These are phyloP conservation scores for Paraphoma chrysanthemicola DNA, from an alignment of 2,329 filamentous ascomycete species.

Conservation along the genomic window DNA sequence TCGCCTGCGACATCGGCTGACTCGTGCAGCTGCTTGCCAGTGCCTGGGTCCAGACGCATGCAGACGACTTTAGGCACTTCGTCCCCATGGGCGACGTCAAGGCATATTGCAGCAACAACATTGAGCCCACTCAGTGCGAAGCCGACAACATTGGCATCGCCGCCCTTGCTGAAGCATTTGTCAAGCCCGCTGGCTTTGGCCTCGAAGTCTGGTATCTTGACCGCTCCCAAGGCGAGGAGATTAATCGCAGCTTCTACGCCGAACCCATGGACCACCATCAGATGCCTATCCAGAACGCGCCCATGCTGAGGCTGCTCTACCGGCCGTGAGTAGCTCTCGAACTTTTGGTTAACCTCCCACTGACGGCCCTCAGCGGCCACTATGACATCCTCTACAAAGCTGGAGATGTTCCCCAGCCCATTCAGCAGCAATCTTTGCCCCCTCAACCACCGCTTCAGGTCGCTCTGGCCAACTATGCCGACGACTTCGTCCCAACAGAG, in stretches of 20 bases:
- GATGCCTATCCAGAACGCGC: constrained; percentile 52
- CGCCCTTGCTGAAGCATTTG: constrained; percentile 77
- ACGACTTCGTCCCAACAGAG: constrained; percentile 51
- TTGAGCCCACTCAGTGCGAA: constrained; percentile 80
- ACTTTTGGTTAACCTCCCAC: constrained; percentile 6
- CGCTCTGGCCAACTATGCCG: constrained; percentile 45
- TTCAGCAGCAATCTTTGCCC: constrained; percentile 32
- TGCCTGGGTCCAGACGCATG: constrained; percentile 81
- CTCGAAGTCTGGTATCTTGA: constrained; percentile 93
- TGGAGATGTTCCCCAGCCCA: constrained; percentile 54
- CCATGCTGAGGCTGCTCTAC: constrained; percentile 74
- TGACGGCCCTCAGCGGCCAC: constrained; percentile 67
- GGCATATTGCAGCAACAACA: constrained; percentile 71
- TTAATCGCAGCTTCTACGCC: constrained; percentile 71
- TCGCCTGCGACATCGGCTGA: constrained; percentile 9
- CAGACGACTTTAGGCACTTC: constrained; percentile 74
- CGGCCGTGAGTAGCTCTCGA: constrained; percentile 60
- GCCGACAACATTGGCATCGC: constrained; percentile 90
- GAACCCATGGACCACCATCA: constrained; percentile 58
- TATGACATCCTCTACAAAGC: constrained; percentile 91
- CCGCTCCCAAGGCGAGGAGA: constrained; percentile 77
- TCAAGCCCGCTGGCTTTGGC: constrained; percentile 78
- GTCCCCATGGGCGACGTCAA: constrained; percentile 64
- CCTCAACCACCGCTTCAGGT: constrained; percentile 42
- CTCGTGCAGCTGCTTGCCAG: constrained; percentile 74